Evolutionary conservation across 129 eudicot species (phyloP).

Genomic region (Escallonia rubra): DNA sequence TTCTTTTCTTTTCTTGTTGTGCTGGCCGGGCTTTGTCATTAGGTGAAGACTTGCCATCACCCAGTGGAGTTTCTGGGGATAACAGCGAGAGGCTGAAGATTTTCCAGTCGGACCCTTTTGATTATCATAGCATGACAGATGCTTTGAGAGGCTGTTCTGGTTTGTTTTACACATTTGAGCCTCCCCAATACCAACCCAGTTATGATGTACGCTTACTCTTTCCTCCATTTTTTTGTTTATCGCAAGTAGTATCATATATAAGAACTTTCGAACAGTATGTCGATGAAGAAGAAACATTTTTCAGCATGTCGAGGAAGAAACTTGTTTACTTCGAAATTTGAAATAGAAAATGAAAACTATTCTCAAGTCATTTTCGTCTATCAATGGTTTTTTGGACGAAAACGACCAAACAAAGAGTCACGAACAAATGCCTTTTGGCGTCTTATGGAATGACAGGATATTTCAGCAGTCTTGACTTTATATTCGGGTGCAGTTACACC

Average conservation of each 20-base stretch:
- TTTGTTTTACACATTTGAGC: constrained; percentile 34
- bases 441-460: too few relatives aligned
- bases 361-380: background rate
- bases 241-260: background rate
- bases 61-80: constrained; percentile 4
- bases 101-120: constrained; percentile 32
- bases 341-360: too few relatives aligned
- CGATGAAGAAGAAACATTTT: background rate
- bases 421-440: too few relatives aligned
- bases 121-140: constrained; percentile 36
- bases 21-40: too few relatives aligned
- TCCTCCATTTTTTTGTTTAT: background rate
- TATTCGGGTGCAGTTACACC: too few relatives aligned
- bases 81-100: constrained; percentile 23
- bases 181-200: constrained; percentile 24
- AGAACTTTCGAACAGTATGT: background rate
- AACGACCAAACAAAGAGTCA: too few relatives aligned
- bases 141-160: constrained; percentile 38
- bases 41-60: constrained; percentile 11
- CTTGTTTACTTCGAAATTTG: too few relatives aligned
- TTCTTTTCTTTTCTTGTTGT: background rate
- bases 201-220: constrained; percentile 27
- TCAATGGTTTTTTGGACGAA: background rate
- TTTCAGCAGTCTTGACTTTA: too few relatives aligned
- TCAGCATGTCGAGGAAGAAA: too few relatives aligned